phyloP scores from a whole-genome alignment of 2,329 filamentous ascomycete species.

The Neopestalotiopsis clavispora region DNA sequence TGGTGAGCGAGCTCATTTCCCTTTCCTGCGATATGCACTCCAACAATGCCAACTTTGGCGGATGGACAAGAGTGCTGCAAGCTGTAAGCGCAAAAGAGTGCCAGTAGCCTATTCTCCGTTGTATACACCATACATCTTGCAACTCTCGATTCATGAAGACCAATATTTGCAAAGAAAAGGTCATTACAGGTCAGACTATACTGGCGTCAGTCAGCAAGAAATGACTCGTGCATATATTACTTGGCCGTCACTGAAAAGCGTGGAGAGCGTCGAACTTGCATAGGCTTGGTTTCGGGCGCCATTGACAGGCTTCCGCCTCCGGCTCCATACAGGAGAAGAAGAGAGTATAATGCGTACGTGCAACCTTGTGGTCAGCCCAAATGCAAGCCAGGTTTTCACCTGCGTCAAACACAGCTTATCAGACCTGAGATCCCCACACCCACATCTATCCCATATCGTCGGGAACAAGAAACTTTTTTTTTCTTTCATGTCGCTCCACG shows the following conservation, averaged over 20 bases:
- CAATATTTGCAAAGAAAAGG: neutral
- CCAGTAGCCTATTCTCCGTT: too few species aligned
- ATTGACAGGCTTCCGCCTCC: neutral
- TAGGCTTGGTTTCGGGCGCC: neutral
- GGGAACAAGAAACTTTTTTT: neutral
- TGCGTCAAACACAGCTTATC: neutral
- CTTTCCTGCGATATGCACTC: too few species aligned
- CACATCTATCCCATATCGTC: neutral
- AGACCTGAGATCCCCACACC: neutral
- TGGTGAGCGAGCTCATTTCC: too few species aligned
- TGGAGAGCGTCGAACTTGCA: neutral
- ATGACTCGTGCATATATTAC: neutral
- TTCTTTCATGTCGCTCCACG: neutral
- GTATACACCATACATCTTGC: too few species aligned
- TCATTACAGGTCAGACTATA: neutral
- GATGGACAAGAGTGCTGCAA: too few species aligned
- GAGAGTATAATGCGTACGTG: neutral
- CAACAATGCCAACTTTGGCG: too few species aligned
- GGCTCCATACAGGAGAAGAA: neutral
- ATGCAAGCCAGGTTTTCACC: conserved; percentile 1
- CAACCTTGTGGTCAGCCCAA: neutral
- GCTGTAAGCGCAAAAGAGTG: too few species aligned
- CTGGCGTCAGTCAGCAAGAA: neutral
- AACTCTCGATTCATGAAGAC: too few species aligned
- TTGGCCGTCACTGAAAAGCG: neutral